phyloP scores from a whole-genome alignment of 768 basidiomycete genomes.

The Rhodotorula diobovata region DNA sequence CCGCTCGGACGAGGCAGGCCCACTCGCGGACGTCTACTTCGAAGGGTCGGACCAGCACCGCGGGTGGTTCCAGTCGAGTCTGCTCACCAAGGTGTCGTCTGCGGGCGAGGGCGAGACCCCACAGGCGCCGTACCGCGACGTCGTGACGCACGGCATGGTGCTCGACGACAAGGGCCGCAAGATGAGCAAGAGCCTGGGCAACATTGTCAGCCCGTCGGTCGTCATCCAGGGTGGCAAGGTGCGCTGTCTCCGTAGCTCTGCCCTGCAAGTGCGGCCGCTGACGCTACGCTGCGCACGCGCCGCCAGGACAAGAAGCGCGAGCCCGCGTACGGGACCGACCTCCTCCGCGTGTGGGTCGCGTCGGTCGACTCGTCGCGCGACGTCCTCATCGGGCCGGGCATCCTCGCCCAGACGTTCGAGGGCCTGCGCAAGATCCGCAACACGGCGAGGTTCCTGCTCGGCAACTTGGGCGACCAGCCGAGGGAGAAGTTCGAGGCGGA shows the following conservation, averaged over 20 bases:
- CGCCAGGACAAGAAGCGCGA: slow-evolving; percentile 62
- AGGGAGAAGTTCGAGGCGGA: slow-evolving; percentile 37
- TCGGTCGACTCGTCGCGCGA: slow-evolving; percentile 85
- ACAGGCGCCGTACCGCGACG: slow-evolving; percentile 63
- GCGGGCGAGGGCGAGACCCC: slow-evolving; percentile 41
- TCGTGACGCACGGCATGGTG: slow-evolving; percentile 97
- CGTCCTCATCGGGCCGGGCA: slow-evolving; percentile 73
- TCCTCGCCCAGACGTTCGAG: slow-evolving; percentile 69
- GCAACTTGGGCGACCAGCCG: slow-evolving; percentile 56
- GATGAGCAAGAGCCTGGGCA: slow-evolving; percentile 97
- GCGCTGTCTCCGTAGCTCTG: slow-evolving; percentile 1
- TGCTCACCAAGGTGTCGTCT: slow-evolving; percentile 69
- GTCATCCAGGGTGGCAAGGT: slow-evolving; percentile 76
- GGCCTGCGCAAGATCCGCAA: slow-evolving; percentile 78
- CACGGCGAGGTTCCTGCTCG: slow-evolving; percentile 77
- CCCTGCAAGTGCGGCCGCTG: neutral
- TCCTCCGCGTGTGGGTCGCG: slow-evolving; percentile 84
- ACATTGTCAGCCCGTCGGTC: slow-evolving; percentile 76
- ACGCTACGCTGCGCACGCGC: neutral
- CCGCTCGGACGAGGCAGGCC: slow-evolving; percentile 46
- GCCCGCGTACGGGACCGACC: slow-evolving; percentile 78
- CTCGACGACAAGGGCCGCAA: slow-evolving; percentile 80
- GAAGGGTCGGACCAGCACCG: slow-evolving; percentile 97
- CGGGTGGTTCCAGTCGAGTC: slow-evolving; percentile 96
- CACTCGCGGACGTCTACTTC: slow-evolving; percentile 74